Percentiles rank a stretch among this genome's conserved stretches.
These are phyloP conservation scores for Zasmidium cellare DNA, from an alignment of 2,329 filamentous ascomycete species.

Conservation along the genomic window DNA sequence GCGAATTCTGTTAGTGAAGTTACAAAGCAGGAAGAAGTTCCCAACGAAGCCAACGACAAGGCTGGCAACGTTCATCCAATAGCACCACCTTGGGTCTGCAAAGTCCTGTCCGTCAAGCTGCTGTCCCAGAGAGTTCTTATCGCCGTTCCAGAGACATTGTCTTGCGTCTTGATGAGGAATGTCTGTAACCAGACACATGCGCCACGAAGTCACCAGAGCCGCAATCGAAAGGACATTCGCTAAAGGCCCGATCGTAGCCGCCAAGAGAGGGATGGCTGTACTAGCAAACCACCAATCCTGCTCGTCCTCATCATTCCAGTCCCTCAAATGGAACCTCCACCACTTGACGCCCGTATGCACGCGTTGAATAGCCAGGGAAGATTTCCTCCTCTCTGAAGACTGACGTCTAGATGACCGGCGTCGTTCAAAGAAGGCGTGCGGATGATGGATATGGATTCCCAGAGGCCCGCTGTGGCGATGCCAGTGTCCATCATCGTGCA, in stretches of 20 bases:
- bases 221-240: conserved; percentile 87
- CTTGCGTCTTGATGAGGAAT: conserved; percentile 45
- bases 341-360: conserved; percentile 14
- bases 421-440: conserved; percentile 11
- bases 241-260: conserved; percentile 80
- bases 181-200: conserved; percentile 53
- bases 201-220: conserved; percentile 79
- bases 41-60: conserved; percentile 73
- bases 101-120: conserved; percentile 60
- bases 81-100: conserved; percentile 70
- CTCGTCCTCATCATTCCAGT: conserved; percentile 36
- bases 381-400: conserved; percentile 11
- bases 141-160: conserved; percentile 27
- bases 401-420: conserved; percentile 15
- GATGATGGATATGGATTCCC: conserved; percentile 10
- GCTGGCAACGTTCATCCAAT: conserved; percentile 74
- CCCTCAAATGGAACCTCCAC: conserved; percentile 27
- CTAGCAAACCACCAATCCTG: conserved; percentile 39
- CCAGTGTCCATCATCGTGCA: background rate
- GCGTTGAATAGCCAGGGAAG: conserved; percentile 15
- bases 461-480: conserved; percentile 7
- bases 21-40: conserved; percentile 79
- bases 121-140: conserved; percentile 33
- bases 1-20: conserved; percentile 77
- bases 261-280: conserved; percentile 59